These are phyloP conservation scores for Chaetomiaceae sp. DNA, from an alignment of 2,329 filamentous ascomycete species.

Conservation along the genomic window DNA sequence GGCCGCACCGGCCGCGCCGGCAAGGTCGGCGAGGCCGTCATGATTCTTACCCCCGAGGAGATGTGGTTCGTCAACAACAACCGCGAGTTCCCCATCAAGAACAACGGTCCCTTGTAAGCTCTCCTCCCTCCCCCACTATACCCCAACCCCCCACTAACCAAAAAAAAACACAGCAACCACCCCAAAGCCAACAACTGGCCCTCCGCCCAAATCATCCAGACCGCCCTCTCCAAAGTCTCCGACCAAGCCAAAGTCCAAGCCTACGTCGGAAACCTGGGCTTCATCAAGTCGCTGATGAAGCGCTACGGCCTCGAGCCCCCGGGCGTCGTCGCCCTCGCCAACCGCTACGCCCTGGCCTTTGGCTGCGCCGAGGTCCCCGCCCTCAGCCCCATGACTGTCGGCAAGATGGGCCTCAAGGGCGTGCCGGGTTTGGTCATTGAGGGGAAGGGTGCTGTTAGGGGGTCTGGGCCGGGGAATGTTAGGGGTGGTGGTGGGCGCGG, in stretches of 20 bases:
- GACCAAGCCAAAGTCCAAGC: conserved; percentile 22
- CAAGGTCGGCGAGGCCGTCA: conserved; percentile 25
- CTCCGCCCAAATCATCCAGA: conserved; percentile 20
- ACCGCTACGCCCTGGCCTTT: conserved; percentile 47
- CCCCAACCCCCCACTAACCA: not conserved
- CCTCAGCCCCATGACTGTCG: conserved; percentile 43
- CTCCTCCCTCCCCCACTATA: not conserved
- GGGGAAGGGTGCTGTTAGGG: conserved; percentile 1
- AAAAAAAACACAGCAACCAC: conserved; percentile 9
- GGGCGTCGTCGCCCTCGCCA: conserved; percentile 45
- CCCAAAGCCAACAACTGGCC: conserved; percentile 17
- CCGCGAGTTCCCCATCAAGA: conserved; percentile 26
- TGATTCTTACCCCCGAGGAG: conserved; percentile 26
- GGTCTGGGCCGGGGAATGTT: not conserved
- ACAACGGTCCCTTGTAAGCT: conserved; percentile 19
- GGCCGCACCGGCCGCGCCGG: conserved; percentile 37
- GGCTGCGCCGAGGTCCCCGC: conserved; percentile 43
- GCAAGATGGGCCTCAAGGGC: conserved; percentile 55
- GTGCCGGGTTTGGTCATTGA: conserved; percentile 40
- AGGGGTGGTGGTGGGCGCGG: not conserved
- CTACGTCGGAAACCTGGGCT: conserved; percentile 26
- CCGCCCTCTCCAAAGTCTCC: conserved; percentile 23
- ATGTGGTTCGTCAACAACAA: conserved; percentile 25
- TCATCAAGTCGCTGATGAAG: conserved; percentile 36
- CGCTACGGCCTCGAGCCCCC: conserved; percentile 17